Conservation (phyloP, 2,329 filamentous ascomycete species). For the Corniculantispora saksenae region DNA sequence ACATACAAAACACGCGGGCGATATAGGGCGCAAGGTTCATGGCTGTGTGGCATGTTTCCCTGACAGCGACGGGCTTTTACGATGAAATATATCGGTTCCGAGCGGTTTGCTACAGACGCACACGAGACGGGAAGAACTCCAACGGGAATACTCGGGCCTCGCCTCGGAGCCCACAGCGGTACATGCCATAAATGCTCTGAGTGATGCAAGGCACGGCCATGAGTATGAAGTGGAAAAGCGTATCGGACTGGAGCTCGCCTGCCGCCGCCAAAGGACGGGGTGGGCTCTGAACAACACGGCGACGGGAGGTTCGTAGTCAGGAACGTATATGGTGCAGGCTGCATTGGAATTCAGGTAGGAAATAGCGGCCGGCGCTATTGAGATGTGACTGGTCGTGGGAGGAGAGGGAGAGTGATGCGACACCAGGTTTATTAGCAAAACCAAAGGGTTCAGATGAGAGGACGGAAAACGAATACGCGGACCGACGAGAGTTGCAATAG, state of each 20-base stretch:
- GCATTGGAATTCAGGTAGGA: not conserved
- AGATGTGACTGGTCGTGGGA: not conserved
- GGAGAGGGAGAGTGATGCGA: not conserved
- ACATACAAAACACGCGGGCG: not conserved
- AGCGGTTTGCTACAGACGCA: too few species aligned
- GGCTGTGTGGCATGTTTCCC: not conserved
- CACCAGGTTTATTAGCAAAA: too few species aligned
- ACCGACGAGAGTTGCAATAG: not conserved
- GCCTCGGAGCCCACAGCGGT: not conserved
- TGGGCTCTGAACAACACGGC: too few species aligned
- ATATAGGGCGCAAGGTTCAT: not conserved
- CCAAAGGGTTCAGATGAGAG: not conserved
- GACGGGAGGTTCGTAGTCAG: not conserved
- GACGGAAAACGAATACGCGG: slow-evolving; percentile 11
- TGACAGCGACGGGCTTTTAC: not conserved
- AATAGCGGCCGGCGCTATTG: not conserved
- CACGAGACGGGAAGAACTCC: too few species aligned
- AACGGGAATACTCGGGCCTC: not conserved
- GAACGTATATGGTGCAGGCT: not conserved
- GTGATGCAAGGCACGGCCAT: not conserved
- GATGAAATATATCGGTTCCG: too few species aligned
- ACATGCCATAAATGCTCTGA: not conserved
- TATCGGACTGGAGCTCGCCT: too few species aligned
- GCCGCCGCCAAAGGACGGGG: too few species aligned
- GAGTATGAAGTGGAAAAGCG: not conserved